phyloP scores from a whole-genome alignment of 805 yeast genomes.

The Candida michaelii region DNA sequence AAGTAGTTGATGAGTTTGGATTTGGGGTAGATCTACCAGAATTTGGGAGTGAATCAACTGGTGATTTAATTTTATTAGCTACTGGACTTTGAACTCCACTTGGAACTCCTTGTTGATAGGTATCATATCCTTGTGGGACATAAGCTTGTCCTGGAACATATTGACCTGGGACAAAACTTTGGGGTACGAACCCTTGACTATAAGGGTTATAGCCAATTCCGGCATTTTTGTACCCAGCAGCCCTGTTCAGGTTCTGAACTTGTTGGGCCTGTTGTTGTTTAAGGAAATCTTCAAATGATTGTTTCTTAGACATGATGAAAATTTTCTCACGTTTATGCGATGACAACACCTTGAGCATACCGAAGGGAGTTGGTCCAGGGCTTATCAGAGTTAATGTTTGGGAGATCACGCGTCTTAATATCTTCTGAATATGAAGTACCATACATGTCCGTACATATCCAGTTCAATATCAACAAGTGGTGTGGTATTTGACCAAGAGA shows the following conservation, averaged over 20 bases:
- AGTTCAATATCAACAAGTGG: no score
- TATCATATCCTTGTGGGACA: slow-evolving; percentile 4
- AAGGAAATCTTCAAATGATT: slow-evolving; percentile 53
- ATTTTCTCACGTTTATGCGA: slow-evolving; percentile 5
- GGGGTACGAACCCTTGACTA: slow-evolving; percentile 14
- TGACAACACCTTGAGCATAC: no score
- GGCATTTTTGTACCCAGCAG: slow-evolving; percentile 25
- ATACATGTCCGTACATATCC: no score
- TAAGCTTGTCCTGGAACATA: slow-evolving; percentile 3
- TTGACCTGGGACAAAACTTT: slow-evolving; percentile 14
- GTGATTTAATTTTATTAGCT: slow-evolving; percentile 13
- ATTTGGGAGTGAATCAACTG: slow-evolving; percentile 30
- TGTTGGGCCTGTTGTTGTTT: slow-evolving; percentile 42
- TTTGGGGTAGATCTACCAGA: slow-evolving; percentile 39
- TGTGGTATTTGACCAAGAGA: no score
- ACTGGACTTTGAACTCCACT: background rate
- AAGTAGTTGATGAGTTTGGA: slow-evolving; percentile 57
- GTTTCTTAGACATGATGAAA: slow-evolving; percentile 16
- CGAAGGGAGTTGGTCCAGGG: no score
- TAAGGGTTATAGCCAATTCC: slow-evolving; percentile 14
- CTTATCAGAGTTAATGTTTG: no score
- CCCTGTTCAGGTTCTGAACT: slow-evolving; percentile 32
- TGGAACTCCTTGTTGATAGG: slow-evolving; percentile 7
- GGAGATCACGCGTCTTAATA: no score
- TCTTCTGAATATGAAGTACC: no score